phyloP scores from a whole-genome alignment of 371 early-diverging fungal species.

The Chytridium lagenaria region DNA sequence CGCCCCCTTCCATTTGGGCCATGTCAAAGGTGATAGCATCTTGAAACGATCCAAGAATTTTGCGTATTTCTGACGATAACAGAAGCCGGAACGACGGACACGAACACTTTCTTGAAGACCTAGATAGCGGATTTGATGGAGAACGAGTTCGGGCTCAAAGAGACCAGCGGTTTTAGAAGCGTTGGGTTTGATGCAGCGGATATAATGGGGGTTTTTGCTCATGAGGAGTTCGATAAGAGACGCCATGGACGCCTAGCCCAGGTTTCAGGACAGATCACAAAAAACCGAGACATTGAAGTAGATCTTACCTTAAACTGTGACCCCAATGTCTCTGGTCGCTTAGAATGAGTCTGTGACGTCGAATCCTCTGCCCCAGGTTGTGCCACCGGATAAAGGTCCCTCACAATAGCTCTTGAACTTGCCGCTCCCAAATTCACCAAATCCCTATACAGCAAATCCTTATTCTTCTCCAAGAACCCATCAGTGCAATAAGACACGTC shows the following conservation, averaged over 20 bases:
- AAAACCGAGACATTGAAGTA: not conserved
- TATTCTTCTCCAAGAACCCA: conserved; percentile 64
- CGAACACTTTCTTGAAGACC: conserved; percentile 42
- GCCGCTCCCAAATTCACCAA: conserved; percentile 22
- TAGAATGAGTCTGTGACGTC: conserved; percentile 9
- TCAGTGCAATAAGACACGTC: conserved; percentile 59
- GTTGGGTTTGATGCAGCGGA: conserved; percentile 98
- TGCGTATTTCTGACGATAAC: conserved; percentile 32
- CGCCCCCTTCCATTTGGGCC: conserved; percentile 21
- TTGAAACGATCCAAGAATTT: conserved; percentile 37
- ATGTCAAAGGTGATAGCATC: conserved; percentile 18
- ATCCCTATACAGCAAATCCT: conserved; percentile 49
- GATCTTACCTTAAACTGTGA: conserved; percentile 27
- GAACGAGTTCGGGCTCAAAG: conserved; percentile 92
- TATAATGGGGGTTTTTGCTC: conserved; percentile 66
- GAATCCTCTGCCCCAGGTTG: conserved; percentile 1
- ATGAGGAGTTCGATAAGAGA: conserved; percentile 32
- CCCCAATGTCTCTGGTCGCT: conserved; percentile 31
- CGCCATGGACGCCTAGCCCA: conserved; percentile 29
- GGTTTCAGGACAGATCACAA: not conserved
- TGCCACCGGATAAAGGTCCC: conserved; percentile 31
- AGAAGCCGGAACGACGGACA: conserved; percentile 43
- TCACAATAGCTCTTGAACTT: conserved; percentile 24
- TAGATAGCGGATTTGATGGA: conserved; percentile 82
- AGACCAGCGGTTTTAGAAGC: conserved; percentile 87